A percentile compares a stretch with the other conserved stretches of the same genome.
Evolutionary conservation across 805 yeast species (phyloP).

Genomic region (Starmerella bombicola): DNA sequence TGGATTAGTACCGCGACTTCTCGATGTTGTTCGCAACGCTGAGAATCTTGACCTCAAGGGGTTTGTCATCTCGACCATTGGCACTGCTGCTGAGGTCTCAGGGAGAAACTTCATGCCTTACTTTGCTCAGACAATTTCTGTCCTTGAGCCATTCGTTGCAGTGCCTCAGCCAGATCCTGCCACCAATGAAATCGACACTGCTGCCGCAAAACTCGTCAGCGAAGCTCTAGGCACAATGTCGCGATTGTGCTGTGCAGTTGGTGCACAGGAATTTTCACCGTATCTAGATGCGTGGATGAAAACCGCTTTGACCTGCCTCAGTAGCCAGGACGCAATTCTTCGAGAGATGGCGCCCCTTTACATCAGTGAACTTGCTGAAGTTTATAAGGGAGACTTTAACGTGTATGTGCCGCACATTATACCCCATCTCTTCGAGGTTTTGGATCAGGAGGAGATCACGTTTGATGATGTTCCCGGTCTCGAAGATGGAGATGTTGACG

Average conservation of each 20-base stretch:
- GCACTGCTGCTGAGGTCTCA: slow-evolving; percentile 92
- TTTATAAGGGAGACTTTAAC: slow-evolving; percentile 80
- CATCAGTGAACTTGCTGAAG: slow-evolving; percentile 86
- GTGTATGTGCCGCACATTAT: slow-evolving; percentile 71
- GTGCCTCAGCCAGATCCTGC: slow-evolving; percentile 44
- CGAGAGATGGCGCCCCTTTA: slow-evolving; percentile 93
- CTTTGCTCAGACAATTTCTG: slow-evolving; percentile 68
- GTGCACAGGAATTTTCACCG: slow-evolving; percentile 73
- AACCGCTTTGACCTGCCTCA: slow-evolving; percentile 70
- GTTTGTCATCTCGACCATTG: slow-evolving; percentile 80
- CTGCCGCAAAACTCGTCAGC: slow-evolving; percentile 58
- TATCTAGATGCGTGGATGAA: slow-evolving; percentile 80
- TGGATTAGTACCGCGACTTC: slow-evolving; percentile 79
- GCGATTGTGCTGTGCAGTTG: slow-evolving; percentile 93
- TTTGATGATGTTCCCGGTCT: slow-evolving; percentile 32
- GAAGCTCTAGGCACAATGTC: slow-evolving; percentile 86
- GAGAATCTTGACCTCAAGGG: slow-evolving; percentile 41
- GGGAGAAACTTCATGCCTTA: slow-evolving; percentile 80
- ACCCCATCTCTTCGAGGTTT: slow-evolving; percentile 71
- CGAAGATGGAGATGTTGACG: slow-evolving; percentile 32
- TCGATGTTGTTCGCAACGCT: slow-evolving; percentile 68
- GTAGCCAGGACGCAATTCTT: slow-evolving; percentile 67
- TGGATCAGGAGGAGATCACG: slow-evolving; percentile 71
- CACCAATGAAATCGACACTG: slow-evolving; percentile 76
- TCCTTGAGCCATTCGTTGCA: slow-evolving; percentile 65